Conservation (phyloP, 176 grass and related monocot genomes). For the Oryza punctata region DNA sequence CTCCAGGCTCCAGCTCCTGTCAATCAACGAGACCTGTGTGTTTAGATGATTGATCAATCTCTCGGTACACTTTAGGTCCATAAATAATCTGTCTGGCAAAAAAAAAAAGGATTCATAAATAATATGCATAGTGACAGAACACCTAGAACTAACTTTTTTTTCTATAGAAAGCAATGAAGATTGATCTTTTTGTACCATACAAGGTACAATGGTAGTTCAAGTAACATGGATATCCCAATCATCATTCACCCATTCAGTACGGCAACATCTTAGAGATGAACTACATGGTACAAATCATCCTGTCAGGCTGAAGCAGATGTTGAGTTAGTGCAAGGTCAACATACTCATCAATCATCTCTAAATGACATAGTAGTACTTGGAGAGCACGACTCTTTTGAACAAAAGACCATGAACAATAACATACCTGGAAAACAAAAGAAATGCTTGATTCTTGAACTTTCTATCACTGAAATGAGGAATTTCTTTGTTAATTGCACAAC, state of each 20-base stretch:
- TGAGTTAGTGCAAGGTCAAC: not conserved
- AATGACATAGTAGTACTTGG: not conserved
- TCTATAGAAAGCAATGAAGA: not conserved
- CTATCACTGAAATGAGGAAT: not conserved
- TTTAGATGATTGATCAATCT: not conserved
- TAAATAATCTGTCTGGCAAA: not conserved
- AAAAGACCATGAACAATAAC: not conserved
- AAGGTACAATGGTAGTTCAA: not conserved
- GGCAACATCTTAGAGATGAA: not conserved
- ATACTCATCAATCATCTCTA: not conserved
- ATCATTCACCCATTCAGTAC: not conserved
- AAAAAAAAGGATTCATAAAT: not conserved
- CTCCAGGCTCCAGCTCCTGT: not conserved
- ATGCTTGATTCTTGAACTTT: not conserved
- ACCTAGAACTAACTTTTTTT: not conserved
- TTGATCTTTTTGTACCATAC: not conserved
- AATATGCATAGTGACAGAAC: not conserved
- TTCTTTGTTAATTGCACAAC: not conserved
- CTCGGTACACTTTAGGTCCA: not conserved
- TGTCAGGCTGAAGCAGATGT: not conserved
- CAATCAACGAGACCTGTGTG: not conserved
- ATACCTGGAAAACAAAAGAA: not conserved
- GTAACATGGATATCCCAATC: not conserved
- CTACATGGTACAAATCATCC: not conserved
- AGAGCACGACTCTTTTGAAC: not conserved